A percentile compares a stretch with the other conserved stretches of the same genome.
Conservation (phyloP, 2,329 filamentous ascomycete genomes). For the Xylariaceae sp. region DNA sequence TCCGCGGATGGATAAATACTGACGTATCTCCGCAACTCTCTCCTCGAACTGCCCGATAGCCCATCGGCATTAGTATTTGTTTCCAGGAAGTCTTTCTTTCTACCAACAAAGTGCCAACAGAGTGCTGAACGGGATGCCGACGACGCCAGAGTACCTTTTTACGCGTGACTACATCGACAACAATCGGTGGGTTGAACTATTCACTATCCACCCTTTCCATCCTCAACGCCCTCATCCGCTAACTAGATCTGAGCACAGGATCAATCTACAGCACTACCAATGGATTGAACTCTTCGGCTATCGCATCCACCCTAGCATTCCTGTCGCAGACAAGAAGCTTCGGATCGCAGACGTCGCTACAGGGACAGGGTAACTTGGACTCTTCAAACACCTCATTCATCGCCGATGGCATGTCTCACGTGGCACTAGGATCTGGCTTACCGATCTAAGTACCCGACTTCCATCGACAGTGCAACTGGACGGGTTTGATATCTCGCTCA, state of each 20-base stretch:
- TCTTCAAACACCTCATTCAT: too few relatives aligned
- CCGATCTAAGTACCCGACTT: too few relatives aligned
- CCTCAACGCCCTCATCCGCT: not conserved
- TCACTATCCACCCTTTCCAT: too few relatives aligned
- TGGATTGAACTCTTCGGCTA: constrained; percentile 26
- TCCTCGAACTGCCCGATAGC: too few relatives aligned
- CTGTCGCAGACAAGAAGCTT: constrained; percentile 10
- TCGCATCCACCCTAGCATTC: constrained; percentile 24
- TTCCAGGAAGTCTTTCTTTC: too few relatives aligned
- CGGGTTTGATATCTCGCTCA: constrained; percentile 27
- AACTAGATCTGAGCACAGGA: constrained; percentile 3
- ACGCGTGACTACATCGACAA: constrained; percentile 19
- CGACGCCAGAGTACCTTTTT: constrained; percentile 14
- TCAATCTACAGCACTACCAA: constrained; percentile 23
- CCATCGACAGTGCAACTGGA: constrained; percentile 6
- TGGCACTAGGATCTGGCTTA: too few relatives aligned
- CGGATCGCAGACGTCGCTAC: constrained; percentile 28
- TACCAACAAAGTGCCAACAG: too few relatives aligned
- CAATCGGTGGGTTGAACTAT: constrained; percentile 11
- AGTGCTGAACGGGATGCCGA: too few relatives aligned
- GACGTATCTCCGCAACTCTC: too few relatives aligned
- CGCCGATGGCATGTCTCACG: too few relatives aligned
- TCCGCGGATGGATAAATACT: too few relatives aligned
- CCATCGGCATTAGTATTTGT: too few relatives aligned
- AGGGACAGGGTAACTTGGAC: constrained; percentile 23